Evolutionary conservation across 805 yeast genomes (phyloP).

Genomic region (Starmerella geochares): DNA sequence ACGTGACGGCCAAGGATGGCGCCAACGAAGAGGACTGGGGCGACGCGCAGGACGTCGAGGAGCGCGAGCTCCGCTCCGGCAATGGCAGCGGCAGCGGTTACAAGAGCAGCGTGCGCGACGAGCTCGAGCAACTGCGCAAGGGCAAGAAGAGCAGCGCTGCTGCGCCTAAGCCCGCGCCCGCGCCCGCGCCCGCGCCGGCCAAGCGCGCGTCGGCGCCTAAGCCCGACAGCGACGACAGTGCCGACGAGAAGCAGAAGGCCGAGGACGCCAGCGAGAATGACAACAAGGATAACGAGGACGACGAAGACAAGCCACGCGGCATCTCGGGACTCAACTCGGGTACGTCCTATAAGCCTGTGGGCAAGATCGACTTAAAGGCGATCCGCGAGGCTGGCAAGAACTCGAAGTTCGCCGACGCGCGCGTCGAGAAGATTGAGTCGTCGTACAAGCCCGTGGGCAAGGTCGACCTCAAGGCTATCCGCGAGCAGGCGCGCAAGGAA

Average conservation of each 20-base stretch:
- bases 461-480: conserved; percentile 41
- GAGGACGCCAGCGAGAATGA: neutral
- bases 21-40: conserved; percentile 60
- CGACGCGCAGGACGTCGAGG: conserved; percentile 36
- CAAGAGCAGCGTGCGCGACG: conserved; percentile 19
- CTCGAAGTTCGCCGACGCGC: conserved; percentile 29
- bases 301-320: conserved; percentile 1
- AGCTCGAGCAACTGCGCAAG: conserved; percentile 17
- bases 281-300: neutral
- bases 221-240: conserved; percentile 27
- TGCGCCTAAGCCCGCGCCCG: no score
- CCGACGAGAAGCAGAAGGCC: neutral
- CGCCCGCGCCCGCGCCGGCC: conserved; percentile 20
- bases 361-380: conserved; percentile 31
- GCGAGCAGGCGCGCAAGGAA: conserved; percentile 32
- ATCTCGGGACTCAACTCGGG: conserved; percentile 23
- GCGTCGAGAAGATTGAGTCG: conserved; percentile 35
- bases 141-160: conserved; percentile 9
- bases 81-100: conserved; percentile 11
- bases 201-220: conserved; percentile 51
- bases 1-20: conserved; percentile 31
- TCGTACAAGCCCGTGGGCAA: conserved; percentile 56
- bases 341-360: conserved; percentile 31
- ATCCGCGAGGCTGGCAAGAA: conserved; percentile 28
- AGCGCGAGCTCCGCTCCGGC: conserved; percentile 19